phyloP scores from a whole-genome alignment of 2,329 filamentous ascomycete genomes.

The Tolypocladium tropicale region DNA sequence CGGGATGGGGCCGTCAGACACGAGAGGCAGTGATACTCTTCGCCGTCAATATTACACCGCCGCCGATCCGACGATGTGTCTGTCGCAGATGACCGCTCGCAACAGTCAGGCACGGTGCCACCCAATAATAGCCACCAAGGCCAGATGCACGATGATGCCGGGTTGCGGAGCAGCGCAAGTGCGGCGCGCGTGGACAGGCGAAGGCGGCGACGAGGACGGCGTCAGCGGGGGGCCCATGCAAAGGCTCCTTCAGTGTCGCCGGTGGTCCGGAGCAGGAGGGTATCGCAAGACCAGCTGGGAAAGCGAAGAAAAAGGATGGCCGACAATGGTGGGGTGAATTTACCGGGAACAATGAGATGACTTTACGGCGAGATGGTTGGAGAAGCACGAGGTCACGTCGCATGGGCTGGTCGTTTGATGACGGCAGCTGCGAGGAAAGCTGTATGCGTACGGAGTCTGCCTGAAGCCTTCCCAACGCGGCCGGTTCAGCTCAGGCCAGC shows the following conservation, averaged over 20 bases:
- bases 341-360: no score
- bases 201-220: not conserved
- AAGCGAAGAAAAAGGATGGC: not conserved
- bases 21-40: not conserved
- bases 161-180: not conserved
- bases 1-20: not conserved
- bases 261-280: not conserved
- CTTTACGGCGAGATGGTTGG: not conserved
- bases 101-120: not conserved
- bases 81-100: slow-evolving; percentile 3
- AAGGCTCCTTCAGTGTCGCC: not conserved
- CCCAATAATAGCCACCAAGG: not conserved
- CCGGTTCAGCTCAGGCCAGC: not conserved
- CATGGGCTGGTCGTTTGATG: not conserved
- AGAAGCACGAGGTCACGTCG: not conserved
- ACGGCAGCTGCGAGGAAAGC: not conserved
- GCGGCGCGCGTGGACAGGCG: not conserved
- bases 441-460: not conserved
- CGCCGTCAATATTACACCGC: not conserved
- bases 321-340: not conserved
- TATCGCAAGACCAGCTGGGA: not conserved
- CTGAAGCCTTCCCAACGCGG: not conserved
- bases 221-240: not conserved
- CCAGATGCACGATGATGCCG: slow-evolving; percentile 4
- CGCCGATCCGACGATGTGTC: not conserved